Conservation (phyloP, 1,284 basidiomycete species). For the Pulchroboletus neoregius region DNA sequence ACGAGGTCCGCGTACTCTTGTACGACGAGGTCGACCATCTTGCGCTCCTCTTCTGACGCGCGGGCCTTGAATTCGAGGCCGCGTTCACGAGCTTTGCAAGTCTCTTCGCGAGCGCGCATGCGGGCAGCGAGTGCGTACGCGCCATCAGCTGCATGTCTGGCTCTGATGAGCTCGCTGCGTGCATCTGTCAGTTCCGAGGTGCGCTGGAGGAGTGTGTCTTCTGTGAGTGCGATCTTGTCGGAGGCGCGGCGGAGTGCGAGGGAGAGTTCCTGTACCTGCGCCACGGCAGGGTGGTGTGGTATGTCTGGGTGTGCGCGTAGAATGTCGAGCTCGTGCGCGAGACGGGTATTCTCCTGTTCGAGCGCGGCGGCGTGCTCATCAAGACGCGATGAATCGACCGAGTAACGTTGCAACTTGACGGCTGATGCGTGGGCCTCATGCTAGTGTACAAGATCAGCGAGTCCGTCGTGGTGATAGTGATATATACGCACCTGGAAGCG, state of each 20-base stretch:
- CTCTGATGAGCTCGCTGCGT: conserved; percentile 42
- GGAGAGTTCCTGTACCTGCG: conserved; percentile 58
- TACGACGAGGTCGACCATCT: conserved; percentile 59
- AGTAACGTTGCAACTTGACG: conserved; percentile 59
- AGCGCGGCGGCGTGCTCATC: conserved; percentile 46
- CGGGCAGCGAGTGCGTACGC: conserved; percentile 51
- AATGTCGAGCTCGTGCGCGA: conserved; percentile 49
- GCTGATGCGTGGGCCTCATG: conserved; percentile 64
- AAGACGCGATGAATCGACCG: conserved; percentile 48
- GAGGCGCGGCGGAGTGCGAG: conserved; percentile 64
- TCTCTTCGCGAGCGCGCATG: conserved; percentile 51
- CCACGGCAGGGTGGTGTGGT: conserved; percentile 41
- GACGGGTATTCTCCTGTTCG: conserved; percentile 53
- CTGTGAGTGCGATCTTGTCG: conserved; percentile 59
- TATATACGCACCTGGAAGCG: conserved; percentile 56
- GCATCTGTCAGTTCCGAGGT: conserved; percentile 45
- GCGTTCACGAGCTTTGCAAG: conserved; percentile 43
- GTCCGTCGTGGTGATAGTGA: not conserved
- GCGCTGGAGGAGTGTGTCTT: conserved; percentile 48
- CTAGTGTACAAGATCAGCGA: conserved; percentile 35
- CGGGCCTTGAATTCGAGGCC: conserved; percentile 40
- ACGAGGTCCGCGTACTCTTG: conserved; percentile 70
- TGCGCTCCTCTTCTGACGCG: conserved; percentile 50
- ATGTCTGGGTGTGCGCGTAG: conserved; percentile 50
- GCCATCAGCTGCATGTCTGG: conserved; percentile 42